phyloP scores from a whole-genome alignment of 176 grass and related monocot species.

The Carex pumila region DNA sequence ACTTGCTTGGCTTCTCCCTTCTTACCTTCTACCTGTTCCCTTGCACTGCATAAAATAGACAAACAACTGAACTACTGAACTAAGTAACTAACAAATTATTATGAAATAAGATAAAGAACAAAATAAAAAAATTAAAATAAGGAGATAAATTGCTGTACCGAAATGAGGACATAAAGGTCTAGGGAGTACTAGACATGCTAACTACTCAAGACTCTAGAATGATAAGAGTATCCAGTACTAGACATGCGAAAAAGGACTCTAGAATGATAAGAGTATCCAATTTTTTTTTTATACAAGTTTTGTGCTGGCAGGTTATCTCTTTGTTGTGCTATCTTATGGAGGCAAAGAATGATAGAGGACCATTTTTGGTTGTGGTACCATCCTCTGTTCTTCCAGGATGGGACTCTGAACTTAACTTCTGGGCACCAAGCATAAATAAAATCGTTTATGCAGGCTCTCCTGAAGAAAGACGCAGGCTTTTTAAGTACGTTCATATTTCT shows the following conservation, averaged over 20 bases:
- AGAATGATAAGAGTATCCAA: no score
- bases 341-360: conserved; percentile 94
- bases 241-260: not conserved
- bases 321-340: conserved; percentile 98
- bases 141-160: not conserved
- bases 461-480: conserved; percentile 90
- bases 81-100: not conserved
- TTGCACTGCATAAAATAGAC: not conserved
- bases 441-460: conserved; percentile 93
- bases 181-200: not conserved
- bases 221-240: not conserved
- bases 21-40: not conserved
- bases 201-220: not conserved
- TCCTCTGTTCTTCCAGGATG: conserved; percentile 93
- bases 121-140: not conserved
- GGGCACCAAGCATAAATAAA: conserved; percentile 98
- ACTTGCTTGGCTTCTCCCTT: not conserved
- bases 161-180: not conserved
- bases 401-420: conserved; percentile 85
- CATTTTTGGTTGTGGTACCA: conserved; percentile 96
- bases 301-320: conserved; percentile 74
- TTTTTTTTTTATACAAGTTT: not conserved
- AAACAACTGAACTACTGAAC: not conserved
- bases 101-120: not conserved
- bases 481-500: conserved; percentile 56